Evolutionary conservation across 129 eudicot genomes (phyloP), one percentile per base, ranked within the genome.

Genomic region (Arctium minus): DNA sequence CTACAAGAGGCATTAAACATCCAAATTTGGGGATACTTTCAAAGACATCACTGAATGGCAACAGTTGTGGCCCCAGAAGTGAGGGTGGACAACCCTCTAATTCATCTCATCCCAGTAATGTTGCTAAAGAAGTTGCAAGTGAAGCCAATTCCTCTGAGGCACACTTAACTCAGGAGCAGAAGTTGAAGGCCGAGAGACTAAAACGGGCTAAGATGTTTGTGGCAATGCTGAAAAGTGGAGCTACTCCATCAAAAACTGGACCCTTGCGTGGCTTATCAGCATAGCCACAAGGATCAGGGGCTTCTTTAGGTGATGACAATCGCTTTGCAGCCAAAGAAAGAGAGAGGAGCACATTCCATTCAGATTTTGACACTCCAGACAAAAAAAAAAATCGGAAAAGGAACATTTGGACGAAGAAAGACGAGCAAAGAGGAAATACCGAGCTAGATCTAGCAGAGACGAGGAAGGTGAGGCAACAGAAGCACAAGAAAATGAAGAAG

Each of bases 161-260:
- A 70, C 89, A 85, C 50, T 75, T 92, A 91, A 83, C 89, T 6
- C 79, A 74, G 77, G 97, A 96, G 88, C 92, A 93, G 87, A 87
- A 93, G 85, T 67, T 92, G 64, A 96, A 93, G 75, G 97, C 98
- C 74, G 98, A 91, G 90, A 91, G 99, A 79, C 87, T 90, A 53
- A 91, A 89, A 85, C 89, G 97, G 29, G 99, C 99, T 8, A 96
- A 93, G 73, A 89, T 93, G 99, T 96, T 96, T 87, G 98, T 92
- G 60, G 92, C 99, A 38, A 92, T 87, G 96, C 78, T 96, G 72
- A 93, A 89, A 91, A 86, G 92, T 67, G 98, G 99, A 70, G 85
- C 76, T n/a, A 81, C 82, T 18, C 81, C 95, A 18, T 60, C 62
- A 7, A 83, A 72, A 85, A 40, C 88, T 10, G 97, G 86, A 22